Conservation (phyloP, 495 filamentous ascomycete genomes). For the Penicillium cataractarum region DNA sequence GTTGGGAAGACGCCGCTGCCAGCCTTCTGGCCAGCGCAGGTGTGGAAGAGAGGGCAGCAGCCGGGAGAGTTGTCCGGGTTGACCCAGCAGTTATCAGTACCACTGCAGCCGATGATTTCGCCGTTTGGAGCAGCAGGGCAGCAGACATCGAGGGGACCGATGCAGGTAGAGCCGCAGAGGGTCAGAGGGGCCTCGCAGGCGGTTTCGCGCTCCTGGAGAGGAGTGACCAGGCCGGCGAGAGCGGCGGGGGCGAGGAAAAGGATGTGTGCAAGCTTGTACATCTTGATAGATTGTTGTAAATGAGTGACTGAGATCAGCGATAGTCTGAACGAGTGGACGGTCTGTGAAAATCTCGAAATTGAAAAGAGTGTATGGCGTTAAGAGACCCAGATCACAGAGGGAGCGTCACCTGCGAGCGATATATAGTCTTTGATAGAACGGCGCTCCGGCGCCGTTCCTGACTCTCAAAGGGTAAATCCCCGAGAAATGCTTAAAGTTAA, state of each 20-base stretch:
- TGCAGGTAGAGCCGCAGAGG: neutral
- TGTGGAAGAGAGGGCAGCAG: neutral
- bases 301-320: neutral
- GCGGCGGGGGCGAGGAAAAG: neutral
- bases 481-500: neutral
- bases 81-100: neutral
- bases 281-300: neutral
- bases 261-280: neutral
- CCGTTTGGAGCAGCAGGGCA: neutral
- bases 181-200: neutral
- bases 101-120: neutral
- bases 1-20: neutral
- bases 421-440: neutral
- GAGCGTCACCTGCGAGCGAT: neutral
- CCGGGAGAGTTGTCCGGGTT: neutral
- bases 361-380: neutral
- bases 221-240: neutral
- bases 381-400: neutral
- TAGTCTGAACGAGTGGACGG: neutral
- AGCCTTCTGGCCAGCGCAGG: neutral
- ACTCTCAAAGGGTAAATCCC: neutral
- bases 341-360: neutral
- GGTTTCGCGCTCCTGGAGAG: neutral
- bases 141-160: neutral
- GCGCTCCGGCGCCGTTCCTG: neutral